Conservation (phyloP, 176 grass and related monocot species). For the Paspalum notatum region DNA sequence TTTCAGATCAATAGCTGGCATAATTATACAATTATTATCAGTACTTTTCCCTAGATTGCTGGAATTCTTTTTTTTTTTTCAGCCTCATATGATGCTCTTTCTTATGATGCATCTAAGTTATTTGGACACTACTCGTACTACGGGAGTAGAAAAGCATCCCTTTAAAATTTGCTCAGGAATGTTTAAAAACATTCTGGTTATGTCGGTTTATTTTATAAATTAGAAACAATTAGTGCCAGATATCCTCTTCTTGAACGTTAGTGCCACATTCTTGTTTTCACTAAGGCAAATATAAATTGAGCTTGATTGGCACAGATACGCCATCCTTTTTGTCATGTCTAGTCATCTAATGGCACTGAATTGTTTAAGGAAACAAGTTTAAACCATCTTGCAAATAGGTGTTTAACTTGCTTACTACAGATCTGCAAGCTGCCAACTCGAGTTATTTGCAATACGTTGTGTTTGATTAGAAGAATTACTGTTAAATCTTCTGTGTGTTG, state of each 20-base stretch:
- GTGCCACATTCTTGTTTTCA: neutral
- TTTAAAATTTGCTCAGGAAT: slow-evolving; percentile 1
- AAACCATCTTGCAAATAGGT: neutral
- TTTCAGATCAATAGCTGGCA: neutral
- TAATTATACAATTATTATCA: neutral
- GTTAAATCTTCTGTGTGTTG: neutral
- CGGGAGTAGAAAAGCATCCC: neutral
- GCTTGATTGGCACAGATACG: neutral
- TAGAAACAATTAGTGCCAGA: neutral
- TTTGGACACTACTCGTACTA: neutral
- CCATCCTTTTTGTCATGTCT: neutral
- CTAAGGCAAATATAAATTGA: neutral
- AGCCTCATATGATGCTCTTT: neutral
- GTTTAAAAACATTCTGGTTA: neutral
- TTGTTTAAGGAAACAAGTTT: slow-evolving; percentile 5
- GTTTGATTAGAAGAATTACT: neutral
- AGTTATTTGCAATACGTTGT: slow-evolving; percentile 1
- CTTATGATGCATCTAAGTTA: slow-evolving; percentile 15
- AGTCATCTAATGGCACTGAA: neutral
- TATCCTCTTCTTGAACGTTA: too few relatives aligned
- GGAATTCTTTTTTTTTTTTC: neutral
- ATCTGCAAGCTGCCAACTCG: neutral
- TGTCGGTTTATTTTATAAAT: neutral
- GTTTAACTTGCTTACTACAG: neutral
- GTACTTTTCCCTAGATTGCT: neutral